These are phyloP conservation scores for Neurospora sp. DNA, from an alignment of 495 filamentous ascomycete species.

Conservation along the genomic window DNA sequence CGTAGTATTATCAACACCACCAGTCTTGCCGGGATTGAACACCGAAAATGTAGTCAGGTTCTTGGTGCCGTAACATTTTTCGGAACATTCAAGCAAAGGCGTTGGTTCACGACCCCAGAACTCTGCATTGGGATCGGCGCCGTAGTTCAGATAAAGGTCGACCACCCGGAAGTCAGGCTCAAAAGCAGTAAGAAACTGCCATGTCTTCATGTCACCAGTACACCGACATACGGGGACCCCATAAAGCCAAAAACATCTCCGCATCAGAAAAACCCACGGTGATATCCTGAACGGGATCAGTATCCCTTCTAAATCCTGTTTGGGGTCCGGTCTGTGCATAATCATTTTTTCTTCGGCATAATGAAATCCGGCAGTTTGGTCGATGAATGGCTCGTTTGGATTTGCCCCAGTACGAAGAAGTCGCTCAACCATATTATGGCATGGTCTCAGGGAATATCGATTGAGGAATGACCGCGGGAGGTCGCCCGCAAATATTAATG, in stretches of 20 bases:
- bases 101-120: neutral
- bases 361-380: neutral
- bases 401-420: neutral
- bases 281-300: neutral
- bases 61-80: neutral
- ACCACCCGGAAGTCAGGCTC: neutral
- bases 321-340: too few relatives aligned
- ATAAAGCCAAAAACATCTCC: neutral
- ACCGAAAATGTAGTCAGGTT: neutral
- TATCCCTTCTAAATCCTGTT: too few relatives aligned
- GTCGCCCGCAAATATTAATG: too few relatives aligned
- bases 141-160: neutral
- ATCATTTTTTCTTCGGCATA: too few relatives aligned
- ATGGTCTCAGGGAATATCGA: neutral
- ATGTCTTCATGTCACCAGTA: too few relatives aligned
- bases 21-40: too few relatives aligned
- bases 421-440: neutral
- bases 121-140: neutral
- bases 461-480: too few relatives aligned
- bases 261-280: neutral
- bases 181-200: too few relatives aligned
- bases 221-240: neutral
- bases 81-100: neutral
- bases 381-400: neutral
- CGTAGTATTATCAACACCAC: too few relatives aligned